Evolutionary conservation across 1,139 yeast species (phyloP), one percentile per base, ranked within the genome.

Genomic region (Blastobotrys malaysiensis): DNA sequence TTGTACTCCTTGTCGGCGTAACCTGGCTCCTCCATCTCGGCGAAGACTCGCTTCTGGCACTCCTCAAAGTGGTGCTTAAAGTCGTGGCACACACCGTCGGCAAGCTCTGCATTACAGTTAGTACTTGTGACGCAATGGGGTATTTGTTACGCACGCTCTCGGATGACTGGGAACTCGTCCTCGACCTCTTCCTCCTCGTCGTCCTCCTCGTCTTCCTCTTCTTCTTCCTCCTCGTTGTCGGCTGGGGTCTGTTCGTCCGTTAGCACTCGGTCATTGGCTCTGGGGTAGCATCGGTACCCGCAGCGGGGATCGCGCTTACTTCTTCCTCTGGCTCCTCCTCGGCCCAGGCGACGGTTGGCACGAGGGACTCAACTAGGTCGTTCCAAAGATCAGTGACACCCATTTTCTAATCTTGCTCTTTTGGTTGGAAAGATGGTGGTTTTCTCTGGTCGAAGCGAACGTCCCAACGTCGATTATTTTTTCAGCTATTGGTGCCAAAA

Each of bases 41-140:
- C 82, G 63, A 91, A 83, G 63, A 93, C 98, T 78, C 98, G 88
- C 74, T 87, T 97, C 58, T 84, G 83, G 80, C 99, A 93, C 74
- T 91, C 97, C 60, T 87, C 85, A 77, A 86, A 90, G 75, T 91
- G 98, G 75, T 91, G 97, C 70, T 81, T 79, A 72, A 79, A 81
- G 62, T 84, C 84, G 65, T 84, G 80, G 74, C 96, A 88, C 58
- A 82, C 83, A 57, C 81, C 79, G 52, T 84, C 78, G 60, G 82
- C 76, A 61, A 82, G 76, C 46, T 61, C 69, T 65, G 31, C 22
- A 16, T 6, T 18, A 43, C 14, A 22, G 51, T 57, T 48, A 52
- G 50, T 39, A 9, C 45, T 39, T 39, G 18, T 20, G 49, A 14
- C 27, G 24, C 21, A 13, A 31, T 20, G 16, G n/a, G 7, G 26